Percentiles rank a stretch among this genome's conserved stretches.
Conservation (phyloP, 1,284 basidiomycete species). For the Apiotrichum gracile region DNA sequence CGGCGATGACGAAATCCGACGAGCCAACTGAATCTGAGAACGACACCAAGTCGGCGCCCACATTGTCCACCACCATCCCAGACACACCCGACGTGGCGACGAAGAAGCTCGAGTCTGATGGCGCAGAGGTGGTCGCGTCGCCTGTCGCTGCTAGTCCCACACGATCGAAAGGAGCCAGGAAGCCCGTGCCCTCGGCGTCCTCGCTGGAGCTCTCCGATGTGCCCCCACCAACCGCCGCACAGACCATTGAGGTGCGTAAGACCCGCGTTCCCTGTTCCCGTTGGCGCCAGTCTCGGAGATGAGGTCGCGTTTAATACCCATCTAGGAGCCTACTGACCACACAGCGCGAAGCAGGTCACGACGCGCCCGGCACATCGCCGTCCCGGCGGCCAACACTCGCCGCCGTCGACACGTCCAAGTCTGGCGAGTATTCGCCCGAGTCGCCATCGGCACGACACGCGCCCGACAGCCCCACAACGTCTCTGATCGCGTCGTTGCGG, state of each 20-base stretch:
- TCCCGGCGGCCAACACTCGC: not conserved
- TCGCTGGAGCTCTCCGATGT: not conserved
- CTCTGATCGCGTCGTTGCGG: conserved; percentile 67
- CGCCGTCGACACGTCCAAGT: not conserved
- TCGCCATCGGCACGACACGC: conserved; percentile 23
- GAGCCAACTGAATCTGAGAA: not conserved
- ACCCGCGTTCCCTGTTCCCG: not conserved
- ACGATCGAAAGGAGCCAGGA: not conserved
- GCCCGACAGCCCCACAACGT: conserved; percentile 45
- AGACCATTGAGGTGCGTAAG: not conserved
- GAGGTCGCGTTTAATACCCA: too few species aligned
- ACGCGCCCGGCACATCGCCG: too few species aligned
- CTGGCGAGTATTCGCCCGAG: not conserved
- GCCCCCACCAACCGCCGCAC: not conserved
- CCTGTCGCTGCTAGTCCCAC: not conserved
- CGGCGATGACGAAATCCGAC: not conserved
- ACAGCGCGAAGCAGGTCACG: too few species aligned
- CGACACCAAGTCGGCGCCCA: not conserved
- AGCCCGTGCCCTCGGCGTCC: not conserved
- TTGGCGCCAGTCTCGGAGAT: too few species aligned
- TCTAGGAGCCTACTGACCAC: not conserved
- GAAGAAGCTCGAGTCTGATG: too few species aligned
- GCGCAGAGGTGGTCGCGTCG: too few species aligned
- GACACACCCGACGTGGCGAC: too few species aligned
- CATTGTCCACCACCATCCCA: not conserved